Evolutionary conservation across 495 filamentous ascomycete species (phyloP), one percentile per base, ranked within the genome.

Genomic region (Neurospora intermedia): DNA sequence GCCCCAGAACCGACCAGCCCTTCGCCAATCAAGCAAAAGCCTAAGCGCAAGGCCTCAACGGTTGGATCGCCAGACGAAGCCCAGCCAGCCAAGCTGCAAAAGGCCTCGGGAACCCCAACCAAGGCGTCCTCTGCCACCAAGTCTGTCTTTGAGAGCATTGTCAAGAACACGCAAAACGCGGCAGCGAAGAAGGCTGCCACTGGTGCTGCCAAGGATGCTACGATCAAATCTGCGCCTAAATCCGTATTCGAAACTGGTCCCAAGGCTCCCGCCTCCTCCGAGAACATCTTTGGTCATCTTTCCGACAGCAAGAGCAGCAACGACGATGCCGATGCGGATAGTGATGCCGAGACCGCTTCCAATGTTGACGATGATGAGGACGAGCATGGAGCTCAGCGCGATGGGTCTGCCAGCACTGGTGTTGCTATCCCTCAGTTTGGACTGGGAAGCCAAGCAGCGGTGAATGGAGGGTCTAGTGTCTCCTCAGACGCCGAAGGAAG

Each of bases 231-330:
- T 6, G 71, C 73, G 41, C 40, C 72, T 16, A 74, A 69, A 41
- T 81, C 81, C 2, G 69, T 82, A 40, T 78, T 82, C 42, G 79
- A 76, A n/a, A 35, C 74, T 66, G 27, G 66, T 1, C 18, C 76
- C 13, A 80, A 78, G 74, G 27, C 75, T 45, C 70, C 76, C 38
- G 70, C 77, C 23, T 13, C 75, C n/a, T 48, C 75, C 1, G 15
- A 69, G 45, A 91, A 91, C 74, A 89, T 91, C 35, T 92, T 92
- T 72, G 85, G 89, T 70, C 86, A 90, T 72, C 81, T 91, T 43
- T 89, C 89, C 2, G 87, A 86, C 43, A 82, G 81, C 16, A 88
- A 84, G 43, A 85, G 84, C 71, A 78, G 83, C 35, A 80, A 83
- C 48, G 82, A 85, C 62, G 79, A 82, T 41, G 82, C 78, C 8